These are phyloP conservation scores for Bretziella fagacearum DNA, from an alignment of 2,329 filamentous ascomycete species.

Conservation along the genomic window DNA sequence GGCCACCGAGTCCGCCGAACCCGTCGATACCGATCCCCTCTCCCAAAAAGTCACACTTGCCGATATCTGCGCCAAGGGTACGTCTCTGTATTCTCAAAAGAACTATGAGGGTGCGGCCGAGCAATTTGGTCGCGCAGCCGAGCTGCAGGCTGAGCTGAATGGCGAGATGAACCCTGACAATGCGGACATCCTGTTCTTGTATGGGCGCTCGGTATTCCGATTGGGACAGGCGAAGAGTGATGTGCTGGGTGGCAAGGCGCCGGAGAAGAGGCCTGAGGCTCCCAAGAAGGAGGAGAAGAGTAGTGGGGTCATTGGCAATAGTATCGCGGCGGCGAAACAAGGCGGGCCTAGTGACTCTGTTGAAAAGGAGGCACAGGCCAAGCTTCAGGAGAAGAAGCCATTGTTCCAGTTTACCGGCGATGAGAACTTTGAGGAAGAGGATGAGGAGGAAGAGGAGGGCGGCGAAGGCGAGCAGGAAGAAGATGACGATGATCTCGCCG, in stretches of 20 bases:
- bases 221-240: slow-evolving; percentile 90
- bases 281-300: slow-evolving; percentile 19
- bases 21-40: not conserved
- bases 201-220: slow-evolving; percentile 85
- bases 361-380: slow-evolving; percentile 22
- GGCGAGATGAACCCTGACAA: slow-evolving; percentile 84
- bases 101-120: slow-evolving; percentile 77
- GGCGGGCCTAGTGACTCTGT: slow-evolving; percentile 17
- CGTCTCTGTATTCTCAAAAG: slow-evolving; percentile 74
- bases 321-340: slow-evolving; percentile 26
- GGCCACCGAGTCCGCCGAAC: slow-evolving; percentile 1
- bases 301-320: slow-evolving; percentile 27
- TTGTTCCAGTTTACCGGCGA: slow-evolving; percentile 88
- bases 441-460: slow-evolving; percentile 40
- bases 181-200: slow-evolving; percentile 83
- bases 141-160: slow-evolving; percentile 79
- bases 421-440: slow-evolving; percentile 77
- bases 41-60: slow-evolving; percentile 39
- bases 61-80: slow-evolving; percentile 64
- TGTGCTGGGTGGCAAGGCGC: slow-evolving; percentile 69
- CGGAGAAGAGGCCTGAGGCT: slow-evolving; percentile 31
- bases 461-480: slow-evolving; percentile 34
- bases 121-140: slow-evolving; percentile 72
- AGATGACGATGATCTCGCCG: slow-evolving; percentile 56
- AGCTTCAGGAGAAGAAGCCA: slow-evolving; percentile 41